Conservation (phyloP, 495 filamentous ascomycete genomes). For the Podospora conica region DNA sequence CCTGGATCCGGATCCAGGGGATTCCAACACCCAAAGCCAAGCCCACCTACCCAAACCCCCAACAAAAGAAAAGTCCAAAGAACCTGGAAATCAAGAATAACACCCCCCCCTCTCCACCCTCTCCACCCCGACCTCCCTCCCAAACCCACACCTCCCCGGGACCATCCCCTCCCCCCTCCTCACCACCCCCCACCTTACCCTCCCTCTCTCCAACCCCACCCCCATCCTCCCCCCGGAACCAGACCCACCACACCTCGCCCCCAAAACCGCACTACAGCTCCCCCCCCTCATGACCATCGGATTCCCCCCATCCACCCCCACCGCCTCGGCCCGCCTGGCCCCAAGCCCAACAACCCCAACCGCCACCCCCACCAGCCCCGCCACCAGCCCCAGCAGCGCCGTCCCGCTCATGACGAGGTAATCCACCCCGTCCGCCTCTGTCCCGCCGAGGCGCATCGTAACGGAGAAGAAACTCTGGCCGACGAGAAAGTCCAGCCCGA, state of each 20-base stretch:
- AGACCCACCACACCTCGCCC: conserved; percentile 32
- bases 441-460: conserved; percentile 7
- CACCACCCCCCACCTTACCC: conserved; percentile 38
- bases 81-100: conserved; percentile 35
- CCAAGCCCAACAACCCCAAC: conserved; percentile 29
- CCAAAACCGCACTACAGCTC: conserved; percentile 38
- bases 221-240: conserved; percentile 3
- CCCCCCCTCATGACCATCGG: conserved; percentile 36
- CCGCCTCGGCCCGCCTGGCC: conserved; percentile 25
- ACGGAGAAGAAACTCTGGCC: conserved; percentile 31
- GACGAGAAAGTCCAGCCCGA: conserved; percentile 31
- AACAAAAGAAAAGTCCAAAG: background rate
- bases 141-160: conserved; percentile 36
- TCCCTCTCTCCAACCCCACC: conserved; percentile 22
- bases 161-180: conserved; percentile 27
- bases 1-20: background rate
- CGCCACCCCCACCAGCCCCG: conserved; percentile 27
- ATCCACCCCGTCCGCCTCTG: background rate
- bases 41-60: background rate
- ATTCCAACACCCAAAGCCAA: background rate
- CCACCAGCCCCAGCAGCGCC: conserved; percentile 31
- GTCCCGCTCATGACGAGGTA: conserved; percentile 31
- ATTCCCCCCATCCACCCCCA: conserved; percentile 33
- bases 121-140: conserved; percentile 18
- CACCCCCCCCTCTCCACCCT: conserved; percentile 33